Base-by-base conservation (phyloP, 768 basidiomycete genomes). In the Coprinopsis cinerea region DNA sequence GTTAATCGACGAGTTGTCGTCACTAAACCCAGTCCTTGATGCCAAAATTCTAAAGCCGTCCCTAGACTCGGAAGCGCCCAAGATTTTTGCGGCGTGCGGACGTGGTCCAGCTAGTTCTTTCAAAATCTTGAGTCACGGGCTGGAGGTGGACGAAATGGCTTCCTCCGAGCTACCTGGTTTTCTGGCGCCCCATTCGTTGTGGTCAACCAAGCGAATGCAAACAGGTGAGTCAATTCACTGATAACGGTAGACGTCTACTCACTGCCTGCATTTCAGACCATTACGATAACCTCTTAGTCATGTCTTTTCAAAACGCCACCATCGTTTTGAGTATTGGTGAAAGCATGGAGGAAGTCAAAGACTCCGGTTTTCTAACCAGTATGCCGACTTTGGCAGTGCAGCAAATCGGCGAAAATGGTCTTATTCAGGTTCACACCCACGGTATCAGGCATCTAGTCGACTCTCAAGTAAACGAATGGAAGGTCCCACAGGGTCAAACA, bases 261-360 rank as follows among this genome's bases (percentile, higher is more conserved):
- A 13, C 36, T 35, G 24, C 47, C 18, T 34, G n/a, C n/a, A 20
- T 51, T 40, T 17, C 57, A 96, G 96, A 98, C 62, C 77, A 82
- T 17, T 94, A 81, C 63, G 96, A 98, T 63, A 92, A 93, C 0
- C 98, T 97, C 64, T 97, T 98, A 64, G 90, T 99, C 53, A 79
- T 99, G 1, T 98, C 96, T 0, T 98, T 98, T 71, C 90, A 97
- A 47, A 98, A 98, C 62, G 96, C 94, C 42, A 98, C 96, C 0
- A 81, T 97, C 22, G 93, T 97, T 6, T 76, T 98, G 4, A 94
- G 92, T 2, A 97, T 99, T 56, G 95, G 96, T 24, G 92, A 96
- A 67, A 96, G 91, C 4, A 98, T 99, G 57, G 96, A 98, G 66
- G 96, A 98, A 77, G 93, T 98, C 5, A 91, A 93, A 66, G 94